Conservation (phyloP, 2,329 filamentous ascomycete species). For the Chaetomium sp. region DNA sequence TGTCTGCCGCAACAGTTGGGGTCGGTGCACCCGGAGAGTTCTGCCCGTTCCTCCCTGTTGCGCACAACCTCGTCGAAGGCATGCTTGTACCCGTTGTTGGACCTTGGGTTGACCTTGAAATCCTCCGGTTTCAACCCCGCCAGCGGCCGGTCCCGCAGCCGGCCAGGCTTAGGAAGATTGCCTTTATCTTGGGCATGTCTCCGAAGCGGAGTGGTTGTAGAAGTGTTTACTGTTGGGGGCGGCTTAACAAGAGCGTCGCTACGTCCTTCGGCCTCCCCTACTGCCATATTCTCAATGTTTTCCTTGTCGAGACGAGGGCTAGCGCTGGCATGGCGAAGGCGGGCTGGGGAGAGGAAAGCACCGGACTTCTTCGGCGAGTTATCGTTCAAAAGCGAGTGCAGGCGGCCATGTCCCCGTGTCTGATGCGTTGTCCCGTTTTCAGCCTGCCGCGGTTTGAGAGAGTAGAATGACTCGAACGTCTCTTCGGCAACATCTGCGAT, state of each 20-base stretch:
- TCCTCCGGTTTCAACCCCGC: constrained; percentile 65
- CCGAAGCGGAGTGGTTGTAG: background rate
- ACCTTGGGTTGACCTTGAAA: constrained; percentile 78
- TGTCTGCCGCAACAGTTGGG: constrained; percentile 74
- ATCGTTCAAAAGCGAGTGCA: constrained; percentile 26
- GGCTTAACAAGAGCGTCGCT: constrained; percentile 14
- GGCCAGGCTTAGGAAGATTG: constrained; percentile 28
- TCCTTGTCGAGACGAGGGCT: background rate
- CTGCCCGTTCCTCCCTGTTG: constrained; percentile 67
- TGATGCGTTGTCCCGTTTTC: background rate
- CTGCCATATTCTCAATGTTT: background rate
- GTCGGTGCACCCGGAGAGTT: constrained; percentile 72
- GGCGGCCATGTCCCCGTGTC: constrained; percentile 1
- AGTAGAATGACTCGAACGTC: constrained; percentile 14
- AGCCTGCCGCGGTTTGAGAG: constrained; percentile 8
- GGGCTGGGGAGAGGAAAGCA: constrained; percentile 15
- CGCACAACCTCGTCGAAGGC: constrained; percentile 77
- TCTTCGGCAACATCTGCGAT: constrained; percentile 31
- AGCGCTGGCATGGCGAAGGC: background rate
- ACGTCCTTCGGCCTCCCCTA: background rate
- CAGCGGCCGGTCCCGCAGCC: constrained; percentile 60
- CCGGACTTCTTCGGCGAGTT: constrained; percentile 10
- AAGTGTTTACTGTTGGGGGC: constrained; percentile 31
- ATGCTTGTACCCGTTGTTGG: constrained; percentile 70
- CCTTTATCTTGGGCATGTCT: background rate